phyloP scores from a whole-genome alignment of 225 moss, liverwort and hornwort species.

The Antitrichia curtipendula region DNA sequence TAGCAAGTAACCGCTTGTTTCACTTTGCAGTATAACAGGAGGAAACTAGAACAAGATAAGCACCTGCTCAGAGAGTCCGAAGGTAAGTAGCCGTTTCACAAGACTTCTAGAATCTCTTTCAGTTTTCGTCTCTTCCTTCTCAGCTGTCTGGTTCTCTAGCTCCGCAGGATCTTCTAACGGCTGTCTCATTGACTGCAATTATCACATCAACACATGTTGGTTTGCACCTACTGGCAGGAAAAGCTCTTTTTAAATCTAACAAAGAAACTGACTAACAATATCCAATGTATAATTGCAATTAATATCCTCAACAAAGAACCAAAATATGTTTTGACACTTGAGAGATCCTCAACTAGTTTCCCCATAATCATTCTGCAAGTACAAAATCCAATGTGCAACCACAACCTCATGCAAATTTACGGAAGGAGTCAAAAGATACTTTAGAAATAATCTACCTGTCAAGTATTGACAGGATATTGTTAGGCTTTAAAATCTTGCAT shows the following conservation, averaged over 20 bases:
- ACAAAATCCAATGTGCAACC: background rate
- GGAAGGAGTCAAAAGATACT: background rate
- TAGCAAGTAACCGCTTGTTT: background rate
- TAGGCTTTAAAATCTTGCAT: background rate
- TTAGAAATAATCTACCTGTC: background rate
- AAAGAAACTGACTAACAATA: background rate
- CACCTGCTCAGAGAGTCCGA: conserved; percentile 35
- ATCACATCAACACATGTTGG: background rate
- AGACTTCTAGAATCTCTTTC: conserved; percentile 8
- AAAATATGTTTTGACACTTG: background rate
- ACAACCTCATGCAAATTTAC: background rate
- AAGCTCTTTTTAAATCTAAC: background rate
- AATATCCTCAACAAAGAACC: background rate
- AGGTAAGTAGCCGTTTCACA: conserved; percentile 23
- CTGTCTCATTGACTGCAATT: conserved; percentile 43
- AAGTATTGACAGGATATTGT: background rate
- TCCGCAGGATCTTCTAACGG: conserved; percentile 29
- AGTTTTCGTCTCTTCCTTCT: conserved; percentile 16
- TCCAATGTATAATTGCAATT: background rate
- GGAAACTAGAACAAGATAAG: background rate
- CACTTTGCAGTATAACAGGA: background rate
- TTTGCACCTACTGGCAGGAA: background rate
- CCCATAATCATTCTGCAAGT: background rate
- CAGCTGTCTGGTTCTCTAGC: background rate
- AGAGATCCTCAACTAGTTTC: background rate